These are phyloP conservation scores for Piloderma croceum DNA, from an alignment of 768 basidiomycete genomes.

Conservation along the genomic window DNA sequence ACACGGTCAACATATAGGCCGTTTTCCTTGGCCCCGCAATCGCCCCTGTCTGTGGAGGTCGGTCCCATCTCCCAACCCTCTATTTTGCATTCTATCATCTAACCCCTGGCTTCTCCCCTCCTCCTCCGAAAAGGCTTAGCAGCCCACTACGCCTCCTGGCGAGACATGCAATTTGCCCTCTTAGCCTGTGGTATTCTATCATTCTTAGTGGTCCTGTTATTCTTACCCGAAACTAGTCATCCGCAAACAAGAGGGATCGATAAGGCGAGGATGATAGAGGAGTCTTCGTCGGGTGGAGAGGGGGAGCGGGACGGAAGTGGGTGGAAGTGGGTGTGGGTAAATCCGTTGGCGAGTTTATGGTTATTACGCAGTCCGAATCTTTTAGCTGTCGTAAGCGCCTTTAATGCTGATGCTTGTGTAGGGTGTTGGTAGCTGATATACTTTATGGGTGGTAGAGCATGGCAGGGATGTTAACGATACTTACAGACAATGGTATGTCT, in stretches of 20 bases:
- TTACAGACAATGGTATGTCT: constrained; percentile 32
- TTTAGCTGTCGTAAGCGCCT: constrained; percentile 46
- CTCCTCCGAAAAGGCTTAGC: too few relatives aligned
- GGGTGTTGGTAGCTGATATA: constrained; percentile 26
- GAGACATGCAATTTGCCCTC: constrained; percentile 47
- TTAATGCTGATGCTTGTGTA: constrained; percentile 7
- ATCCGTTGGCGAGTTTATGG: constrained; percentile 49
- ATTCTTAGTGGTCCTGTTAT: constrained; percentile 35
- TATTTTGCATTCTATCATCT: too few relatives aligned
- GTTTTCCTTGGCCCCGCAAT: constrained; percentile 54
- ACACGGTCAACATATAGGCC: too few relatives aligned
- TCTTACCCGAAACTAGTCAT: constrained; percentile 66
- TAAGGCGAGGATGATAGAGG: too few relatives aligned
- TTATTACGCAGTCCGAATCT: constrained; percentile 59
- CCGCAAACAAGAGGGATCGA: constrained; percentile 54
- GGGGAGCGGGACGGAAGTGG: constrained; percentile 12
- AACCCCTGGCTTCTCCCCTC: too few relatives aligned
- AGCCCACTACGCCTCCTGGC: constrained; percentile 63
- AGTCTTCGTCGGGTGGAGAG: constrained; percentile 13
- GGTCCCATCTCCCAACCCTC: too few relatives aligned
- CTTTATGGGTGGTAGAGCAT: constrained; percentile 36
- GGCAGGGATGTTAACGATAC: constrained; percentile 27
- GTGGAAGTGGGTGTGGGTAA: constrained; percentile 41
- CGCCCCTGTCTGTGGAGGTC: constrained; percentile 47
- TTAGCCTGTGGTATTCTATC: constrained; percentile 35